phyloP scores from a whole-genome alignment of 106 monocot species.

The Dendrobium huoshanense region DNA sequence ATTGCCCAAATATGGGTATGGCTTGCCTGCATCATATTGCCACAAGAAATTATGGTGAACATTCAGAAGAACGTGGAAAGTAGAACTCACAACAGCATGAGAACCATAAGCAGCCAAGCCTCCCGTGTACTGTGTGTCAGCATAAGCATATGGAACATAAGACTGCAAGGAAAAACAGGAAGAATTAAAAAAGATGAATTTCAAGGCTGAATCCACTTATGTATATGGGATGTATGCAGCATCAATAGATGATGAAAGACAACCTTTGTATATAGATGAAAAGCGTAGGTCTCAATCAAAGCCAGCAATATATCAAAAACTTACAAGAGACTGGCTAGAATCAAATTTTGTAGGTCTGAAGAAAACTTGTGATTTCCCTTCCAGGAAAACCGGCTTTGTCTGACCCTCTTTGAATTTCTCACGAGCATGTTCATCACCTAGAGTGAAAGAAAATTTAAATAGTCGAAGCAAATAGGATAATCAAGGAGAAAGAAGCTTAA shows the following conservation, averaged over 20 bases:
- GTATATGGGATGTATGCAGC: too few species aligned
- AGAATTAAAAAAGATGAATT: conserved; percentile 4
- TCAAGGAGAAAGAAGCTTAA: not conserved
- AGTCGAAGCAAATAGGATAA: not conserved
- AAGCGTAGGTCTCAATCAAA: too few species aligned
- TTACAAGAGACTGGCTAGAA: conserved; percentile 59
- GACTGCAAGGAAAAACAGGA: conserved; percentile 20
- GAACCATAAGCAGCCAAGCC: conserved; percentile 45
- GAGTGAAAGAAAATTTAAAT: not conserved
- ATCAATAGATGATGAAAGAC: too few species aligned
- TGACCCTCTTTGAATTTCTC: conserved; percentile 24
- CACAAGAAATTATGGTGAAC: too few species aligned
- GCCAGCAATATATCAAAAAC: conserved; percentile 2
- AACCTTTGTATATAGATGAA: too few species aligned
- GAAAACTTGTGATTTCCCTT: conserved; percentile 37
- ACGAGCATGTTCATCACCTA: conserved; percentile 27
- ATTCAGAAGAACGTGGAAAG: not conserved
- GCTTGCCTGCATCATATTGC: too few species aligned
- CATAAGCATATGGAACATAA: conserved; percentile 40
- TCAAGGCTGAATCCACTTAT: not conserved
- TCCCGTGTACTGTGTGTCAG: conserved; percentile 38
- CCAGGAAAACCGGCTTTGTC: conserved; percentile 20
- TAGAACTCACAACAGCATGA: conserved; percentile 42
- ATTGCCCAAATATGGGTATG: too few species aligned
- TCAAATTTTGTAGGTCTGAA: conserved; percentile 38